Conservation (phyloP, 768 basidiomycete species). For the Tephrocybe sp. region DNA sequence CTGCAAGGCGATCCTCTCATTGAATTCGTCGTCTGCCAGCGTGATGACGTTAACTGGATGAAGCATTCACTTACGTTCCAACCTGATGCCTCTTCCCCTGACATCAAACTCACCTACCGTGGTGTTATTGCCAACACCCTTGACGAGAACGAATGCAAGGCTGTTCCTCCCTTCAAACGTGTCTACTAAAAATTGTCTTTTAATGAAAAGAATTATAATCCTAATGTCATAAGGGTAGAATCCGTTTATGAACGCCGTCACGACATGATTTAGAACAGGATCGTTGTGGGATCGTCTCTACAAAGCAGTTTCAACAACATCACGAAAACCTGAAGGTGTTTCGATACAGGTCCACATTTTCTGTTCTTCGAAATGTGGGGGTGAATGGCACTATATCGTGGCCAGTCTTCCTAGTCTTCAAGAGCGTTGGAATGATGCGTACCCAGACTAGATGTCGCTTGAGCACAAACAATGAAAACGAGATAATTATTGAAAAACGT, state of each 20-base stretch:
- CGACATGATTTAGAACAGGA: too few species aligned
- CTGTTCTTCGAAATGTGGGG: too few species aligned
- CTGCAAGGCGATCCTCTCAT: background rate
- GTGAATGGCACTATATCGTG: too few species aligned
- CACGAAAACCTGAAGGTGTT: too few species aligned
- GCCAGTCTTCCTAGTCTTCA: too few species aligned
- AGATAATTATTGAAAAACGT: conserved; percentile 11
- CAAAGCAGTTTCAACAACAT: too few species aligned
- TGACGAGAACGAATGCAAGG: conserved; percentile 95
- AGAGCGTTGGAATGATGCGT: too few species aligned
- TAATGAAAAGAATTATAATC: background rate
- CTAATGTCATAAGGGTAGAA: too few species aligned
- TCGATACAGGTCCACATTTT: too few species aligned
- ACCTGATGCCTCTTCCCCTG: conserved; percentile 66
- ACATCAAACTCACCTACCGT: conserved; percentile 90
- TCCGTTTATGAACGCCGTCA: too few species aligned
- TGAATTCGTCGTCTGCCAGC: conserved; percentile 36
- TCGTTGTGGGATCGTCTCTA: too few species aligned
- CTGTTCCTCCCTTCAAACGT: conserved; percentile 97
- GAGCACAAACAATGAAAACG: conserved; percentile 14
- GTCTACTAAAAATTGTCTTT: conserved; percentile 57
- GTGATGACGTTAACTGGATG: conserved; percentile 94
- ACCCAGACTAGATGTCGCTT: too few species aligned
- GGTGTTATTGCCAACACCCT: conserved; percentile 81
- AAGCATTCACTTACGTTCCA: conserved; percentile 96